phyloP scores from a whole-genome alignment of 495 filamentous ascomycete genomes.

The Aspergillus funiculosus region DNA sequence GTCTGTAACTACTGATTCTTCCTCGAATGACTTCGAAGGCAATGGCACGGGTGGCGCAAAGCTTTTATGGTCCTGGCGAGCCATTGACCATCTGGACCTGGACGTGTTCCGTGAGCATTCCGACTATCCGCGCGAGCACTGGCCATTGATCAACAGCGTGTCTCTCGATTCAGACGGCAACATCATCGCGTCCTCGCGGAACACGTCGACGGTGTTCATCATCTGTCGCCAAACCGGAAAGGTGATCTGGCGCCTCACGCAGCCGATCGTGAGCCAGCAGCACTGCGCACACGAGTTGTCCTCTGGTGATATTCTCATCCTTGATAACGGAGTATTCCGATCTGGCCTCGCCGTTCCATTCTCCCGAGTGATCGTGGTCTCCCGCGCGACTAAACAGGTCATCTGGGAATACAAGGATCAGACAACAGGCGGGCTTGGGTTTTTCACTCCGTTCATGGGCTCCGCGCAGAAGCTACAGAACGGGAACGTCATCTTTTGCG shows the following conservation, averaged over 20 bases:
- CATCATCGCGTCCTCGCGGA: conserved; percentile 40
- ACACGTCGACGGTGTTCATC: conserved; percentile 38
- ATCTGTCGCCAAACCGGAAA: conserved; percentile 34
- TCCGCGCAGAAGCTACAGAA: conserved; percentile 35
- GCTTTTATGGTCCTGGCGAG: conserved; percentile 42
- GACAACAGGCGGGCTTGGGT: conserved; percentile 33
- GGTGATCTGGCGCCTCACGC: conserved; percentile 39
- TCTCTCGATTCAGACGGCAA: conserved; percentile 32
- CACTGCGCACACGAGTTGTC: conserved; percentile 39
- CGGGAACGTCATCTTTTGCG: conserved; percentile 41
- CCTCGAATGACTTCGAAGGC: conserved; percentile 24
- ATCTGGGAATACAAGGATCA: conserved; percentile 43
- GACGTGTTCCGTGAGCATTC: conserved; percentile 30
- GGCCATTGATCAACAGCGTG: conserved; percentile 41
- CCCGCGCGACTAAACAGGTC: conserved; percentile 26
- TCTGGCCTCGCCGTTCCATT: conserved; percentile 35
- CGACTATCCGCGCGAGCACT: conserved; percentile 43
- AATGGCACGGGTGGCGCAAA: conserved; percentile 24
- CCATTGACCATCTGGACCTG: conserved; percentile 34
- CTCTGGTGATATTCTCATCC: conserved; percentile 38
- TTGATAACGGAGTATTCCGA: conserved; percentile 45
- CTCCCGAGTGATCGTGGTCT: conserved; percentile 37
- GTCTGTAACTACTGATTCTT: conserved; percentile 15
- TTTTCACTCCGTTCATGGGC: conserved; percentile 50
- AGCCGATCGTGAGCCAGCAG: conserved; percentile 38